A percentile compares a stretch with the other conserved stretches of the same genome.
Conservation (phyloP, 345 rosid species). For the Brassica carinata region DNA sequence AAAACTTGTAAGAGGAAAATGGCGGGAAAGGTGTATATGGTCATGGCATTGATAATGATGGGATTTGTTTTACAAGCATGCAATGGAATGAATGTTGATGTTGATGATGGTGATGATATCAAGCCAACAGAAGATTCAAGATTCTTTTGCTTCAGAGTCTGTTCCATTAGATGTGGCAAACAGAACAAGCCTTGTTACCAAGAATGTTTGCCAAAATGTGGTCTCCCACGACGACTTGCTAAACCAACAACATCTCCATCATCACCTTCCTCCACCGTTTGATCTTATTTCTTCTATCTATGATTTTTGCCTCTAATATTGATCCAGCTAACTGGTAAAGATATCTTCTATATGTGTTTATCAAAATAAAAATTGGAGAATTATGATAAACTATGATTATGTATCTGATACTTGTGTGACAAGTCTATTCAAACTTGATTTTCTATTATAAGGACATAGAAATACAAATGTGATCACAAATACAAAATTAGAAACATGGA, state of each 20-base stretch:
- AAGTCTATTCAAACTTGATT: background rate
- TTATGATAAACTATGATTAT: background rate
- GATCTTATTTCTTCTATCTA: background rate
- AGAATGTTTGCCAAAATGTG: conserved; percentile 27
- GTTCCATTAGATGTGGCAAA: conserved; percentile 33
- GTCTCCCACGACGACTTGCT: conserved; percentile 16
- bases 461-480: conserved; percentile 23
- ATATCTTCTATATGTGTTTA: background rate
- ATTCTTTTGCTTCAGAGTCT: conserved; percentile 28
- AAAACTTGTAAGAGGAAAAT: conserved; percentile 19
- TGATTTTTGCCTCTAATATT: background rate
- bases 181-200: conserved; percentile 33
- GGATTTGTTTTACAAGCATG: conserved; percentile 31
- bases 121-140: background rate
- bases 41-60: conserved; percentile 25
- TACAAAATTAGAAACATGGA: conserved; percentile 37
- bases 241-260: background rate
- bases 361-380: background rate
- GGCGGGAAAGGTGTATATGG: conserved; percentile 14
- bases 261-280: background rate
- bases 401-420: background rate
- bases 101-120: conserved; percentile 1
- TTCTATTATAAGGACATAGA: background rate
- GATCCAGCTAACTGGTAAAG: background rate
- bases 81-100: conserved; percentile 3